These are phyloP conservation scores for Penicillium sp. DNA, from an alignment of 2,329 filamentous ascomycete species.

Conservation along the genomic window DNA sequence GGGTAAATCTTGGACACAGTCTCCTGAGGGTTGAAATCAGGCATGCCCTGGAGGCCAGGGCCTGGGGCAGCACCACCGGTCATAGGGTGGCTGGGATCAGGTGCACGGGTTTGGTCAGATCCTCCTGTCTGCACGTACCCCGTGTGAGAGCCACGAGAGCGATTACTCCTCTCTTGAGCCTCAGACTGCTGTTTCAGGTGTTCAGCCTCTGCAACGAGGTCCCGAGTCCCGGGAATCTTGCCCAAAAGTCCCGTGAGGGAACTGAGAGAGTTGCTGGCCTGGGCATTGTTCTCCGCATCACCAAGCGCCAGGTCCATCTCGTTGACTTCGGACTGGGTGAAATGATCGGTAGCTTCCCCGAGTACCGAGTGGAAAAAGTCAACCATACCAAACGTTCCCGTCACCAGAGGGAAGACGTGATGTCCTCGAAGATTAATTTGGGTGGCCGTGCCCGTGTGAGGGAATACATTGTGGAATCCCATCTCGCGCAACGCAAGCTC, in stretches of 20 bases:
- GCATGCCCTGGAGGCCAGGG: slow-evolving; percentile 62
- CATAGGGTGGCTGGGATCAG: slow-evolving; percentile 49
- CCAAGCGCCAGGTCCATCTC: slow-evolving; percentile 76
- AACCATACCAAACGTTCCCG: slow-evolving; percentile 74
- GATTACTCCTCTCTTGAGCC: slow-evolving; percentile 65
- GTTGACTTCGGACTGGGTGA: slow-evolving; percentile 82
- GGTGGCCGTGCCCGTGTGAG: slow-evolving; percentile 70
- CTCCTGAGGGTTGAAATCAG: slow-evolving; percentile 76
- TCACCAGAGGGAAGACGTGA: slow-evolving; percentile 73
- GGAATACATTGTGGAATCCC: slow-evolving; percentile 69
- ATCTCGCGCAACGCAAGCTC: slow-evolving; percentile 76
- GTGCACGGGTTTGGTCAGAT: slow-evolving; percentile 36
- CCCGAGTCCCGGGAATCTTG: slow-evolving; percentile 74
- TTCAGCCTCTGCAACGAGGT: slow-evolving; percentile 68
- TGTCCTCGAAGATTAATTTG: slow-evolving; percentile 69
- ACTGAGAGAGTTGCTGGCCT: slow-evolving; percentile 47
- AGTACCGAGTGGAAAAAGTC: slow-evolving; percentile 81
- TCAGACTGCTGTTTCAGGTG: slow-evolving; percentile 64
- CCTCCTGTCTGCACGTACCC: slow-evolving; percentile 34
- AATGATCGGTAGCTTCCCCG: slow-evolving; percentile 78
- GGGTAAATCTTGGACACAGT: slow-evolving; percentile 85
- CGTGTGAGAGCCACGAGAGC: slow-evolving; percentile 37
- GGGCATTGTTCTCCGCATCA: slow-evolving; percentile 62
- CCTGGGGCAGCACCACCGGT: slow-evolving; percentile 42
- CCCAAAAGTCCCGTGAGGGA: slow-evolving; percentile 74